A percentile compares a stretch with the other conserved stretches of the same genome.
Conservation (phyloP, 2,329 filamentous ascomycete genomes). For the Pyricularia grisea region DNA sequence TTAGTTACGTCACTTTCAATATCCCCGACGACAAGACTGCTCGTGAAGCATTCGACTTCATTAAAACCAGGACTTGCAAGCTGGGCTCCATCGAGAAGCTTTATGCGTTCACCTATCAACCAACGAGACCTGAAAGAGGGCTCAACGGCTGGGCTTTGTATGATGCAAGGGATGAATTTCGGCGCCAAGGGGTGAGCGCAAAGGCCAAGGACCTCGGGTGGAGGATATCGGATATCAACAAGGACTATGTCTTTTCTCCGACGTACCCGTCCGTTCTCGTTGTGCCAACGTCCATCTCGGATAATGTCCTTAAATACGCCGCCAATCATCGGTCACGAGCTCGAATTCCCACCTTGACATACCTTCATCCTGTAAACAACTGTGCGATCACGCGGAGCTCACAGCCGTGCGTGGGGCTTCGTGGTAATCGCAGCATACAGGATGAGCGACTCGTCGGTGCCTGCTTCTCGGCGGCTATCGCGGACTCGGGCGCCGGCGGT, state of each 20-base stretch:
- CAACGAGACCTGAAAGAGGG: conserved; percentile 61
- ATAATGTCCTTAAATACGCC: conserved; percentile 92
- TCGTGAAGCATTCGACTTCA: conserved; percentile 78
- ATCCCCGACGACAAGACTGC: conserved; percentile 67
- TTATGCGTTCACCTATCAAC: conserved; percentile 80
- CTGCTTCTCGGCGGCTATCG: conserved; percentile 66
- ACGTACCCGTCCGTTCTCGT: conserved; percentile 83
- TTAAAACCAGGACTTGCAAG: conserved; percentile 72
- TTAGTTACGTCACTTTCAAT: conserved; percentile 87
- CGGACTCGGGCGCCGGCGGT: conserved; percentile 87
- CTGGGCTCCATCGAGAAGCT: conserved; percentile 78
- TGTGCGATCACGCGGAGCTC: conserved; percentile 94
- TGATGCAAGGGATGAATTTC: conserved; percentile 76
- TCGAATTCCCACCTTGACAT: conserved; percentile 82
- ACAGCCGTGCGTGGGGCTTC: conserved; percentile 80
- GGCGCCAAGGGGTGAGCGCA: conserved; percentile 75
- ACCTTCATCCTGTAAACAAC: conserved; percentile 94
- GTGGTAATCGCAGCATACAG: conserved; percentile 83
- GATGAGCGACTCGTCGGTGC: conserved; percentile 90
- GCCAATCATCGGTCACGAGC: conserved; percentile 79
- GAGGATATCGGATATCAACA: conserved; percentile 85
- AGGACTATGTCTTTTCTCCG: conserved; percentile 81
- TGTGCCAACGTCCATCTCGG: conserved; percentile 85
- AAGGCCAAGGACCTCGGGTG: conserved; percentile 73
- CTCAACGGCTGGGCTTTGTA: conserved; percentile 79